phyloP scores from a whole-genome alignment of 768 basidiomycete genomes.

The Phlebiopsis gigantea region DNA sequence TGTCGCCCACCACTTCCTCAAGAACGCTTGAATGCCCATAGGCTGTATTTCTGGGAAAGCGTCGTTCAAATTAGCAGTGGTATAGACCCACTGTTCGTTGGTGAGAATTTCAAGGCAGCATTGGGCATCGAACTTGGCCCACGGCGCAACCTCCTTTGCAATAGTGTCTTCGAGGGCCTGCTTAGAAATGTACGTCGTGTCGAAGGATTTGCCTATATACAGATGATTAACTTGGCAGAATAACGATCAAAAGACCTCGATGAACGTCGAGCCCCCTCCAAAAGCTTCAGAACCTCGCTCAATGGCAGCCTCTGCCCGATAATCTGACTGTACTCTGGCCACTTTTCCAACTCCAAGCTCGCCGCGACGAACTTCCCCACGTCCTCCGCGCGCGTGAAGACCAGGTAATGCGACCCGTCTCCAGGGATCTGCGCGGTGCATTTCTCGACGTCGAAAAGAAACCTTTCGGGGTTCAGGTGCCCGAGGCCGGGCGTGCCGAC shows the following conservation, averaged over 20 bases:
- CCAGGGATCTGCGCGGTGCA: constrained; percentile 4
- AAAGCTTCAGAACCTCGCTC: constrained; percentile 3
- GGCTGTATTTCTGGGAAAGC: neutral
- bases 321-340: constrained; percentile 8
- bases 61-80: neutral
- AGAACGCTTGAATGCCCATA: neutral
- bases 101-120: neutral
- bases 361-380: constrained; percentile 9
- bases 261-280: neutral
- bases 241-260: neutral
- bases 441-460: constrained; percentile 8
- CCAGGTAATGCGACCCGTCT: neutral
- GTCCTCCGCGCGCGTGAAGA: constrained; percentile 7
- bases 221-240: neutral
- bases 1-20: neutral
- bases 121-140: neutral
- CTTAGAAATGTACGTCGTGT: neutral
- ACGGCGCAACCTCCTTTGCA: neutral
- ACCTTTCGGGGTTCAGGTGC: neutral
- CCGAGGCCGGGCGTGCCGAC: constrained; percentile 5
- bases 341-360: neutral
- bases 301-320: neutral
- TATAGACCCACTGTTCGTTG: neutral
- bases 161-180: neutral
- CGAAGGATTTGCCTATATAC: neutral